Conservation (phyloP, 495 filamentous ascomycete genomes). For the Bombardia bombarda region DNA sequence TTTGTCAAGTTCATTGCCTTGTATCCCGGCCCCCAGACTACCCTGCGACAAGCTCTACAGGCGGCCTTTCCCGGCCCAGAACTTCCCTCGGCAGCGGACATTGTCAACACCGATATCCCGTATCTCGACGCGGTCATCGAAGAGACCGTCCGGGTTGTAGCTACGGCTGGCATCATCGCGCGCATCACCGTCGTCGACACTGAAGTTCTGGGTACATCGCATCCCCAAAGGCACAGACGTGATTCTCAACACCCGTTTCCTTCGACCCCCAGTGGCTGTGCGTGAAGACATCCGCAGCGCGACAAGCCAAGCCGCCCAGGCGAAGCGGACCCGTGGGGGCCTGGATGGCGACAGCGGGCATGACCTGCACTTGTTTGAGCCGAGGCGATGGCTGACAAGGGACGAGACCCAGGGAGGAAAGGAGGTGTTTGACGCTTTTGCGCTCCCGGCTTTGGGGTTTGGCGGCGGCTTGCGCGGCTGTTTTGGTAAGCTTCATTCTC, state of each 20-base stretch:
- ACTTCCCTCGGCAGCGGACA: constrained; percentile 10
- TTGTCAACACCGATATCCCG: constrained; percentile 20
- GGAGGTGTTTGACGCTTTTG: constrained; percentile 19
- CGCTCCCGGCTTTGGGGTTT: constrained; percentile 16
- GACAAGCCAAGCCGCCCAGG: constrained; percentile 11
- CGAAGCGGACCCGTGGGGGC: constrained; percentile 9
- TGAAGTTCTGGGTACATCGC: constrained; percentile 19
- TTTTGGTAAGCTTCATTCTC: constrained; percentile 14
- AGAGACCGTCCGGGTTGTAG: constrained; percentile 23
- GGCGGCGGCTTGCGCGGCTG: constrained; percentile 18
- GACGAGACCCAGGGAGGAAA: constrained; percentile 8
- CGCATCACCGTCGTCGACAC: constrained; percentile 26
- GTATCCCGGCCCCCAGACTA: constrained; percentile 15
- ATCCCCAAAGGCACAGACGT: constrained; percentile 29
- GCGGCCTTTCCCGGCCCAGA: constrained; percentile 6
- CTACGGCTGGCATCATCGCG: constrained; percentile 10
- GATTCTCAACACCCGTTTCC: constrained; percentile 9
- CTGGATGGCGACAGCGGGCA: constrained; percentile 8
- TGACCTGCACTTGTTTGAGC: constrained; percentile 17
- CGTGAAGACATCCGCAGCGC: constrained; percentile 11
- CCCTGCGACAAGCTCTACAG: constrained; percentile 15
- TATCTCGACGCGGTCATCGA: constrained; percentile 31
- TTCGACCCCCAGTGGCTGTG: constrained; percentile 1
- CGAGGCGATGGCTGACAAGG: constrained; percentile 22
- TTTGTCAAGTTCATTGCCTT: constrained; percentile 27